Evolutionary conservation across 169 alveolate genomes (phyloP).

Genomic region (Pseudocohnilembus persalinus): DNA sequence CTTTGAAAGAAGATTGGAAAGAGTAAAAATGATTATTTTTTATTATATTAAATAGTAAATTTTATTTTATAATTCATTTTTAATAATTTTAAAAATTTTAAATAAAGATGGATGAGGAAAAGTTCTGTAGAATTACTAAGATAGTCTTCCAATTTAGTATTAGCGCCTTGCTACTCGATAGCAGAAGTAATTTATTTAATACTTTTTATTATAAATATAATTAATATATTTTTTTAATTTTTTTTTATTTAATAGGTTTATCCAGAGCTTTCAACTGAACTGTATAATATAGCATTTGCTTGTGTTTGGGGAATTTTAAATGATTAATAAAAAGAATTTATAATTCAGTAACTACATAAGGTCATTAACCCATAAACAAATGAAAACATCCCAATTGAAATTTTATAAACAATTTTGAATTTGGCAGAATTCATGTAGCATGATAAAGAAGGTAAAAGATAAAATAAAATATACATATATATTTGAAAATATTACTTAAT

Average conservation of each 20-base stretch:
- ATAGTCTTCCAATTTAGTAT: slow-evolving; percentile 79
- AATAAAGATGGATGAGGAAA: slow-evolving; percentile 61
- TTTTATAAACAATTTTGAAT: slow-evolving; percentile 80
- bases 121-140: slow-evolving; percentile 74
- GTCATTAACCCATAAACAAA: slow-evolving; percentile 69
- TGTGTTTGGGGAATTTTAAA: slow-evolving; percentile 78
- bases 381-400: slow-evolving; percentile 74
- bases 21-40: slow-evolving; percentile 54
- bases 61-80: no score
- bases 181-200: no score
- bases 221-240: no score
- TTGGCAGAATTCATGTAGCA: slow-evolving; percentile 90
- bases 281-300: slow-evolving; percentile 86
- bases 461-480: no score
- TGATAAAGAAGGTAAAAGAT: slow-evolving; percentile 62
- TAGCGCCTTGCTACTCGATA: slow-evolving; percentile 72
- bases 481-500: no score
- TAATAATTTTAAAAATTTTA: no score
- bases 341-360: slow-evolving; percentile 57
- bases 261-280: slow-evolving; percentile 80
- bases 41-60: no score
- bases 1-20: slow-evolving; percentile 84
- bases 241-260: no score
- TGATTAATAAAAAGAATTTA: slow-evolving; percentile 76
- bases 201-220: no score